Percentiles rank a stretch among this genome's conserved stretches.
These are phyloP conservation scores for Exophiala calicioides DNA, from an alignment of 2,329 filamentous ascomycete genomes.

Conservation along the genomic window DNA sequence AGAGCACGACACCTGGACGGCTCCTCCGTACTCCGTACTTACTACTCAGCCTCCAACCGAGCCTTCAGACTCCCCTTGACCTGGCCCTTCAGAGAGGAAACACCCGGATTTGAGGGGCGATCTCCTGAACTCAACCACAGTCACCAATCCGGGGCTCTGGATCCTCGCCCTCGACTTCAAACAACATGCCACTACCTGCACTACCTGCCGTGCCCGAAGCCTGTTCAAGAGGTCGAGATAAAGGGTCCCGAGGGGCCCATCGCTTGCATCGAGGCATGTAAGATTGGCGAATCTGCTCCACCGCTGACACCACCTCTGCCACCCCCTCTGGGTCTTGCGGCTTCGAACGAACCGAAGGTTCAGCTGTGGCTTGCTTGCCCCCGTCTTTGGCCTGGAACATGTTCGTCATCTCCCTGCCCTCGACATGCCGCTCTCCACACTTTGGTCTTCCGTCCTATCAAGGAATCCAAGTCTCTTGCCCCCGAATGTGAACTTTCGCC, in stretches of 20 bases:
- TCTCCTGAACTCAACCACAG: too few species aligned
- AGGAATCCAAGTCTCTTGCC: too few species aligned
- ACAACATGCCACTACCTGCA: too few species aligned
- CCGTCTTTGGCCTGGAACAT: background rate
- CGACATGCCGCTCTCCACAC: background rate
- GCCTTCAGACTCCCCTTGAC: too few species aligned
- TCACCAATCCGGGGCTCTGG: background rate
- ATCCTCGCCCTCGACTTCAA: background rate
- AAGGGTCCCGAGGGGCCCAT: background rate
- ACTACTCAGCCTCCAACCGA: too few species aligned
- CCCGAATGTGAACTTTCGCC: too few species aligned
- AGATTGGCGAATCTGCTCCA: conserved; percentile 21
- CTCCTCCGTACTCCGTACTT: too few species aligned
- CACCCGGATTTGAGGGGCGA: too few species aligned
- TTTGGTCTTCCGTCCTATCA: too few species aligned
- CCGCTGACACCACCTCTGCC: conserved; percentile 4
- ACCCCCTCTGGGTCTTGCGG: too few species aligned
- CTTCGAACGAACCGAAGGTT: conserved; percentile 1
- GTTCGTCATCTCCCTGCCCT: background rate
- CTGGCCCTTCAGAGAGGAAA: too few species aligned
- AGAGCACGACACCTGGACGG: background rate
- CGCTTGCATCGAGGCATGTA: conserved; percentile 9
- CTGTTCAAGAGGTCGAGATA: background rate
- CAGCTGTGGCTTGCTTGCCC: background rate
- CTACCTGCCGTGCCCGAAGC: too few species aligned